Percentiles rank a stretch among this genome's conserved stretches.
phyloP scores from a whole-genome alignment of 805 yeast genomes.

The Spencermartinsiella europaea region DNA sequence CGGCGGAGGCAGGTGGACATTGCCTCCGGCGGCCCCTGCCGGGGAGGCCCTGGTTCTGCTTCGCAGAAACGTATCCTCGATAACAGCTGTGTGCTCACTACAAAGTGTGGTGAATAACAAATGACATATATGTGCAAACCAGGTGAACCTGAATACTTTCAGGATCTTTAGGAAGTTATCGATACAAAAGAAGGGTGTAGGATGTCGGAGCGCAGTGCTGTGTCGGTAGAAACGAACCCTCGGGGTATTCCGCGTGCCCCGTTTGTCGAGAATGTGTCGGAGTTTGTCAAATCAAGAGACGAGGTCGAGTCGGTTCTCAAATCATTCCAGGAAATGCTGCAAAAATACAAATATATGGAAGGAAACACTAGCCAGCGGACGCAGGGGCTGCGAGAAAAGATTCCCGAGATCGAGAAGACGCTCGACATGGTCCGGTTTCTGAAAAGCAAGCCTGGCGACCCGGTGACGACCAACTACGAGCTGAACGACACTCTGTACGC shows the following conservation, averaged over 20 bases:
- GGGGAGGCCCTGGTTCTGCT: too few species aligned
- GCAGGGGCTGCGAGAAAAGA: constrained; percentile 52
- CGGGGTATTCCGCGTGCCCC: constrained; percentile 98
- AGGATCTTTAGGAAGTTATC: too few species aligned
- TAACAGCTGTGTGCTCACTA: too few species aligned
- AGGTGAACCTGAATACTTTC: too few species aligned
- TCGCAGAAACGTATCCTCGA: too few species aligned
- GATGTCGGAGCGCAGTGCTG: neutral
- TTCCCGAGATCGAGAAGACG: constrained; percentile 92
- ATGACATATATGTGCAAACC: too few species aligned
- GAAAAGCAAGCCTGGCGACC: constrained; percentile 40
- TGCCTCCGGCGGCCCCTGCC: too few species aligned
- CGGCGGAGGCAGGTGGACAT: too few species aligned
- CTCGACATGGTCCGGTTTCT: constrained; percentile 64
- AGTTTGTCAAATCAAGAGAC: constrained; percentile 58
- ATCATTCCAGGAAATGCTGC: constrained; percentile 79
- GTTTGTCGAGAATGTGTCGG: constrained; percentile 79
- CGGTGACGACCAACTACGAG: constrained; percentile 77
- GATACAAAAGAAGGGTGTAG: too few species aligned
- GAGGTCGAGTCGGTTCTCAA: constrained; percentile 68
- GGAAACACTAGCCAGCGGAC: constrained; percentile 37
- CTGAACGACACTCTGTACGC: constrained; percentile 90
- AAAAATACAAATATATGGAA: constrained; percentile 84
- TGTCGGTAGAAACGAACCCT: constrained; percentile 46
- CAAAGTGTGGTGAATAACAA: too few species aligned